Conservation (phyloP, 192 early-diverging fungal species). For the Irineochytrium annulatum region DNA sequence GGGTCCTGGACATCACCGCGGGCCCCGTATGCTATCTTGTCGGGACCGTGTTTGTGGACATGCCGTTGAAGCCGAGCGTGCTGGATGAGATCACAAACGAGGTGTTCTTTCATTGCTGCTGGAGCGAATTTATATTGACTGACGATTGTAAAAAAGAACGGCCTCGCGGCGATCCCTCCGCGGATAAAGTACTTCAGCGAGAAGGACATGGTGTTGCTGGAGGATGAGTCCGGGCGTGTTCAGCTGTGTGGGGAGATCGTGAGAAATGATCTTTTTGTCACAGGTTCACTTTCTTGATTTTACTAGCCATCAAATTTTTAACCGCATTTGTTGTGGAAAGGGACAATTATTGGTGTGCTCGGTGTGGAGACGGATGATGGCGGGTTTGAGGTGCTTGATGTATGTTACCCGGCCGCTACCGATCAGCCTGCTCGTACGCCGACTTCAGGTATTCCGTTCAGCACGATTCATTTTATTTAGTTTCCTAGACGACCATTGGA, state of each 20-base stretch:
- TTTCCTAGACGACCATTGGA: constrained; percentile 48
- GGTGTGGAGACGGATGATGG: constrained; percentile 73
- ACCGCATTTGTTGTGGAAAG: constrained; percentile 22
- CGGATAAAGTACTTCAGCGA: constrained; percentile 66
- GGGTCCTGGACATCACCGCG: constrained; percentile 69
- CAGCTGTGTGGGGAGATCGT: constrained; percentile 63
- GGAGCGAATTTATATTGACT: neutral
- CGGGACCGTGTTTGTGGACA: constrained; percentile 87
- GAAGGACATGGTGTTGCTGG: constrained; percentile 61
- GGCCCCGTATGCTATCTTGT: constrained; percentile 66
- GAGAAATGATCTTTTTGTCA: constrained; percentile 55
- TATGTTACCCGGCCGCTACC: constrained; percentile 52
- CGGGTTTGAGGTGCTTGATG: constrained; percentile 79
- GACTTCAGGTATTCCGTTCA: neutral
- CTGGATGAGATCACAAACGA: constrained; percentile 82
- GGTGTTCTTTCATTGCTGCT: constrained; percentile 40
- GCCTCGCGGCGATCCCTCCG: constrained; percentile 58
- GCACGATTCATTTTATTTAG: neutral
- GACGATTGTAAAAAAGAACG: constrained; percentile 42
- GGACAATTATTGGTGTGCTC: constrained; percentile 72
- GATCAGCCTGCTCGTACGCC: neutral
- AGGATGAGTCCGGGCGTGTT: constrained; percentile 92
- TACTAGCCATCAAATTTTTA: neutral
- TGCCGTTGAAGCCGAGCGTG: constrained; percentile 84
- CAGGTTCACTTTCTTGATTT: constrained; percentile 45